Conservation (phyloP, 495 filamentous ascomycete species). For the Penicillium waksmanii region DNA sequence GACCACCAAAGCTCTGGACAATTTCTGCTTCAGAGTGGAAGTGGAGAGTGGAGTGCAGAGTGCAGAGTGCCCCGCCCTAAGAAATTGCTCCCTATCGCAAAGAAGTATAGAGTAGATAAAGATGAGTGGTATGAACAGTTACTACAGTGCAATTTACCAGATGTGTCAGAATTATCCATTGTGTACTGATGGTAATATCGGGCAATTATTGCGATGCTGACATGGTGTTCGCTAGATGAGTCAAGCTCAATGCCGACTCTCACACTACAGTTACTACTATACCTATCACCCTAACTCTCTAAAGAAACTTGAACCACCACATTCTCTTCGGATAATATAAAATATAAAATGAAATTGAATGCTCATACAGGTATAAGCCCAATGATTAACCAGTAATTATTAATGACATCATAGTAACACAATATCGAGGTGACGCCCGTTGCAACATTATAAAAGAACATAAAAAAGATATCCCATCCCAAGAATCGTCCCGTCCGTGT, state of each 20-base stretch:
- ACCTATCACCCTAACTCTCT: too few relatives aligned
- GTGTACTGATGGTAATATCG: too few relatives aligned
- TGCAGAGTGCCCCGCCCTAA: slow-evolving; percentile 34
- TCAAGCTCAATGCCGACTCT: too few relatives aligned
- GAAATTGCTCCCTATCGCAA: too few relatives aligned
- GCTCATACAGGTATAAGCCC: slow-evolving; percentile 13
- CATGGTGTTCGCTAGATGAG: too few relatives aligned
- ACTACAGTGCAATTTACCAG: too few relatives aligned
- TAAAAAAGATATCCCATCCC: neutral
- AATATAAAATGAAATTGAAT: slow-evolving; percentile 7
- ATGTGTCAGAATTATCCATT: too few relatives aligned
- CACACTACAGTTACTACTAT: too few relatives aligned
- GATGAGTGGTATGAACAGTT: too few relatives aligned
- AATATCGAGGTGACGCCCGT: neutral
- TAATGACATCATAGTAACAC: slow-evolving; percentile 27
- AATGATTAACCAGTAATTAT: slow-evolving; percentile 24
- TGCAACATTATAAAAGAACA: slow-evolving; percentile 10
- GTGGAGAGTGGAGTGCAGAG: slow-evolving; percentile 28
- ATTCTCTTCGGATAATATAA: slow-evolving; percentile 1
- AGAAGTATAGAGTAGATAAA: too few relatives aligned
- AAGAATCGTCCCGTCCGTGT: neutral
- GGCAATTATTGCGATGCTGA: too few relatives aligned
- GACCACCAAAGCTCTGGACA: slow-evolving; percentile 36
- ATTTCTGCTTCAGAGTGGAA: slow-evolving; percentile 33
- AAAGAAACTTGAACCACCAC: neutral